phyloP scores from a whole-genome alignment of 805 yeast species.

The Starmera quercuum region DNA sequence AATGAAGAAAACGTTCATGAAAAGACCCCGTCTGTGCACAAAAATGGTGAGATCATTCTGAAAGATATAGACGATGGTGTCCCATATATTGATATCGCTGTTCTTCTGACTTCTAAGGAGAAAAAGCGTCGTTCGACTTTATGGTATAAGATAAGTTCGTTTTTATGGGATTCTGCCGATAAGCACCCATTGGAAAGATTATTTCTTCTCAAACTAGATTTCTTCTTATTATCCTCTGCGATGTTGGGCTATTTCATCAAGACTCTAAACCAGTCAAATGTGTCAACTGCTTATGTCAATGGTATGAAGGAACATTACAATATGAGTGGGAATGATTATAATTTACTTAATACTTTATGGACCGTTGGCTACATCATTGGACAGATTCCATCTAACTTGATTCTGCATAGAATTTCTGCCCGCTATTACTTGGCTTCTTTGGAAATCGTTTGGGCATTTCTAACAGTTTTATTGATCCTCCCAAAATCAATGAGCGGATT shows the following conservation, averaged over 20 bases:
- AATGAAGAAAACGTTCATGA: no score
- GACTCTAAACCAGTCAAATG: slow-evolving; percentile 30
- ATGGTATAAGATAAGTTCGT: background rate
- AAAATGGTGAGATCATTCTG: no score
- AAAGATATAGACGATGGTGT: background rate
- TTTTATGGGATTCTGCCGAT: slow-evolving; percentile 21
- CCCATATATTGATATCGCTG: slow-evolving; percentile 1
- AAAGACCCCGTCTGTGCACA: no score
- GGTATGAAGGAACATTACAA: slow-evolving; percentile 35
- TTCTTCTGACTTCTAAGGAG: background rate
- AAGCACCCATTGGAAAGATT: slow-evolving; percentile 25
- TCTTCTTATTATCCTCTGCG: slow-evolving; percentile 29
- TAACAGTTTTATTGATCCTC: slow-evolving; percentile 24
- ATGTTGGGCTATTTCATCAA: slow-evolving; percentile 37
- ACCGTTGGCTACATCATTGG: slow-evolving; percentile 42
- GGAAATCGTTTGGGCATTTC: slow-evolving; percentile 33
- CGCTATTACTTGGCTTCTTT: slow-evolving; percentile 33
- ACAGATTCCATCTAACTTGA: slow-evolving; percentile 34
- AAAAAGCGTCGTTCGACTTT: background rate
- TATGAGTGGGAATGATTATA: slow-evolving; percentile 33
- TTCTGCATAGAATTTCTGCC: slow-evolving; percentile 31
- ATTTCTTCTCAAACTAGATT: slow-evolving; percentile 24
- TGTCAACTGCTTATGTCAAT: slow-evolving; percentile 34
- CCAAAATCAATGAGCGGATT: slow-evolving; percentile 15
- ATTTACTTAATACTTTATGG: slow-evolving; percentile 33